Percentiles rank a stretch among this genome's conserved stretches.
Evolutionary conservation across 2,329 filamentous ascomycete species (phyloP).

Genomic region (Nemania abortiva): DNA sequence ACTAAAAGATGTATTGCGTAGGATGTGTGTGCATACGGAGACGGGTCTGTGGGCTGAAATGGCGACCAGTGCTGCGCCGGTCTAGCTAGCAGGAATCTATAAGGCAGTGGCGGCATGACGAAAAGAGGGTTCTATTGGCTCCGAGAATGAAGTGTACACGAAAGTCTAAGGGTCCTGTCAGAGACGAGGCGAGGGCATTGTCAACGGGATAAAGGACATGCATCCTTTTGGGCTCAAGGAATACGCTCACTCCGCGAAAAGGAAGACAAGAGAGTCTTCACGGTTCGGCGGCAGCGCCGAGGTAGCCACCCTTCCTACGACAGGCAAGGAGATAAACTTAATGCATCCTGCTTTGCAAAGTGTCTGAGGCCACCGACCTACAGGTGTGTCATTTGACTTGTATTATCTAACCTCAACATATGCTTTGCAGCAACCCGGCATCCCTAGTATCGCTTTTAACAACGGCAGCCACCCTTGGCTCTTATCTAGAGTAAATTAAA

Average conservation of each 20-base stretch:
- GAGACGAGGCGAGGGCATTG: neutral
- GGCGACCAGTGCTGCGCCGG: neutral
- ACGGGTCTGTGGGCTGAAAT: neutral
- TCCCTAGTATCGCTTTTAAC: neutral
- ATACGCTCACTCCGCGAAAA: neutral
- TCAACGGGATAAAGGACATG: neutral
- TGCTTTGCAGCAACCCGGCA: neutral
- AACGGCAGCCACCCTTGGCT: neutral
- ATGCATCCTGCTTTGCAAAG: neutral
- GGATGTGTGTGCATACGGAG: neutral
- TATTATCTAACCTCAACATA: neutral
- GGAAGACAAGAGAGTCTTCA: neutral
- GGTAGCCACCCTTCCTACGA: neutral
- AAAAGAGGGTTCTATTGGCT: neutral
- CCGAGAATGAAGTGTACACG: too few relatives aligned
- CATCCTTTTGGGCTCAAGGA: neutral
- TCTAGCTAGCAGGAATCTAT: neutral
- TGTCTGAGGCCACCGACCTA: neutral
- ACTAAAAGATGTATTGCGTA: neutral
- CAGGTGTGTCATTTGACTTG: neutral
- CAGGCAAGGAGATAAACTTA: neutral
- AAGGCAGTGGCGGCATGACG: constrained; percentile 19
- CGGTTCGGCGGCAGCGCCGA: neutral
- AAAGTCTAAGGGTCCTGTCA: neutral
- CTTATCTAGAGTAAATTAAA: neutral